Percentiles rank a stretch among this genome's conserved stretches.
phyloP scores from a whole-genome alignment of 768 basidiomycete genomes.

The Fibroporia radiculosa region DNA sequence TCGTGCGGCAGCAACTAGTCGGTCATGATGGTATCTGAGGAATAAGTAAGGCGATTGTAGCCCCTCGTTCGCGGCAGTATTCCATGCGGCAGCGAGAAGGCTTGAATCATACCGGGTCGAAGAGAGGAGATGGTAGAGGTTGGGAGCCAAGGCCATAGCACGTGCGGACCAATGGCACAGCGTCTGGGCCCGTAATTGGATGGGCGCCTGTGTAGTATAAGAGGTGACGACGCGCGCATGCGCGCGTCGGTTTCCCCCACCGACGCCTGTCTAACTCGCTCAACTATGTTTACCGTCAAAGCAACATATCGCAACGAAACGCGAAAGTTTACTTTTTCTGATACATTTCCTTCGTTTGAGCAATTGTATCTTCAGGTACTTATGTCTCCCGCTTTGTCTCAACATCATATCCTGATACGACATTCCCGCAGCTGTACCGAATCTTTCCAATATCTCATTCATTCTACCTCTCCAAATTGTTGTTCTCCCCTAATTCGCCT shows the following conservation, averaged over 20 bases:
- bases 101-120: constrained; percentile 53
- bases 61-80: constrained; percentile 38
- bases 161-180: background rate
- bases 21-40: constrained; percentile 50
- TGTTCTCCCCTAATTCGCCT: constrained; percentile 58
- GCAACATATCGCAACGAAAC: constrained; percentile 68
- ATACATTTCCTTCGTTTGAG: constrained; percentile 54
- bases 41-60: constrained; percentile 54
- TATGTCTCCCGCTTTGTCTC: constrained; percentile 6
- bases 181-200: background rate
- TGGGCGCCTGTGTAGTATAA: constrained; percentile 5
- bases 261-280: constrained; percentile 10
- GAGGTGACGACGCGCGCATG: constrained; percentile 4
- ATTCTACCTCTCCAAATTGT: constrained; percentile 57
- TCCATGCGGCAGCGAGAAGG: constrained; percentile 45
- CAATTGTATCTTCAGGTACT: constrained; percentile 59
- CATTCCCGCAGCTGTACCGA: constrained; percentile 47
- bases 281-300: constrained; percentile 58
- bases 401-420: background rate
- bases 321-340: constrained; percentile 54
- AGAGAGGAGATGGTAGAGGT: constrained; percentile 36
- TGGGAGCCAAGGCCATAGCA: constrained; percentile 2
- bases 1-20: constrained; percentile 44
- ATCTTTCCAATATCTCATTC: constrained; percentile 56
- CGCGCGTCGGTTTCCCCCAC: background rate